phyloP scores from a whole-genome alignment of 345 rosid species.

The Pistacia integerrima region DNA sequence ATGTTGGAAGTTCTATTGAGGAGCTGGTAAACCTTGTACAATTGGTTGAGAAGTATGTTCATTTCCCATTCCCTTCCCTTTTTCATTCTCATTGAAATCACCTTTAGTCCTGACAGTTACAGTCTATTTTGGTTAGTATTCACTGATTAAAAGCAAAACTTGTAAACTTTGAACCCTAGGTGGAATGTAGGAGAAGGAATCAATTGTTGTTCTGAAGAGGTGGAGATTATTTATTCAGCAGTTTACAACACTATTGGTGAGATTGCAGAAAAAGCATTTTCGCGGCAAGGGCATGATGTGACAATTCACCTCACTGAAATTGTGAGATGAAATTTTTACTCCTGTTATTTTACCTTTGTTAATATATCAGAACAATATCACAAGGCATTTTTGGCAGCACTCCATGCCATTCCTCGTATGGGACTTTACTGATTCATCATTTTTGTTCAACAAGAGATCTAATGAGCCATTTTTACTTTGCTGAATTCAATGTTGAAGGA shows the following conservation, averaged over 20 bases:
- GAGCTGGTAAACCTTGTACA: constrained; percentile 68
- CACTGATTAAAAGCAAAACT: constrained; percentile 14
- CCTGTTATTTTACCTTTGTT: neutral
- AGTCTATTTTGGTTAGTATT: constrained; percentile 14
- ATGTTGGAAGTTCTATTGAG: constrained; percentile 78
- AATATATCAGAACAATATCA: neutral
- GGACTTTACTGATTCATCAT: neutral
- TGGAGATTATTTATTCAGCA: constrained; percentile 74
- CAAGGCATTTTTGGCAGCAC: neutral
- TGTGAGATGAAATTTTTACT: constrained; percentile 36
- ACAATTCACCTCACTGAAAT: constrained; percentile 52
- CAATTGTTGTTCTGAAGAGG: constrained; percentile 66
- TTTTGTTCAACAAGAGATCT: neutral
- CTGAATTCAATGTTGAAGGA: constrained; percentile 59
- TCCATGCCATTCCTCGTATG: neutral
- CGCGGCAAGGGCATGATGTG: constrained; percentile 62
- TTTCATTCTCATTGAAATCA: neutral
- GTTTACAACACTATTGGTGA: constrained; percentile 64
- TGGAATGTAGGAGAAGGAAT: constrained; percentile 52
- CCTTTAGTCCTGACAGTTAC: constrained; percentile 1
- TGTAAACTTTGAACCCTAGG: constrained; percentile 37
- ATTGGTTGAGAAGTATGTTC: constrained; percentile 55
- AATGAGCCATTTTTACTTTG: neutral
- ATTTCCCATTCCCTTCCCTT: neutral
- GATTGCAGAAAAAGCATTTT: constrained; percentile 61